Conservation (phyloP, 2,329 filamentous ascomycete genomes). For the Epichloe typhina region DNA sequence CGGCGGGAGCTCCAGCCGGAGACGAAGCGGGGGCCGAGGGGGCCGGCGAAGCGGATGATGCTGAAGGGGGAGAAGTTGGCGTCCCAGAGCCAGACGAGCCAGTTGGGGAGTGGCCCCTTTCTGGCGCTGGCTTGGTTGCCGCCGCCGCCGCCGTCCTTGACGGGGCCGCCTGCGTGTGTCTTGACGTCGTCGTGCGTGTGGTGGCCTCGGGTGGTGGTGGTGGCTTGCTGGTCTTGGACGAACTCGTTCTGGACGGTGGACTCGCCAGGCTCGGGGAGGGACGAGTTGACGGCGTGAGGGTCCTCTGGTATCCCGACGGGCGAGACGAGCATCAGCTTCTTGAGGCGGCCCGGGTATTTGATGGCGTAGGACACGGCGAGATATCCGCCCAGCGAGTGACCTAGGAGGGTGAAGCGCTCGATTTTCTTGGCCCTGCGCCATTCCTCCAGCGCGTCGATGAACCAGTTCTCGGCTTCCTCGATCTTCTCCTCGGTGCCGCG, state of each 20-base stretch:
- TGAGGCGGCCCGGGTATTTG: conserved; percentile 87
- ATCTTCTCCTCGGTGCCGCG: conserved; percentile 73
- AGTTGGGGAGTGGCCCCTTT: conserved; percentile 57
- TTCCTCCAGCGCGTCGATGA: conserved; percentile 90
- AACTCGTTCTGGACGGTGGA: conserved; percentile 69
- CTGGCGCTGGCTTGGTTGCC: conserved; percentile 22
- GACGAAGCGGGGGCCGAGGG: conserved; percentile 79
- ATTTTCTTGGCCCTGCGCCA: conserved; percentile 84
- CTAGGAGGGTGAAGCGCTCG: conserved; percentile 83
- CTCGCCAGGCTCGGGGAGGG: conserved; percentile 62
- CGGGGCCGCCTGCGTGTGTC: background rate
- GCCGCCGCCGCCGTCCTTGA: background rate
- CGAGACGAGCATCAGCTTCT: conserved; percentile 91
- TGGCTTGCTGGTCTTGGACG: conserved; percentile 53
- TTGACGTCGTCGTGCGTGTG: background rate
- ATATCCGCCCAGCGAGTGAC: conserved; percentile 89
- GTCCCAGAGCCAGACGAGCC: conserved; percentile 92
- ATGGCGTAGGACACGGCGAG: conserved; percentile 89
- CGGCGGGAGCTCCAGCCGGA: conserved; percentile 90
- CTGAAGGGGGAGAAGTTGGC: conserved; percentile 93
- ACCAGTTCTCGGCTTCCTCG: conserved; percentile 85
- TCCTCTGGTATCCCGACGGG: conserved; percentile 93
- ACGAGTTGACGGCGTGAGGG: conserved; percentile 71
- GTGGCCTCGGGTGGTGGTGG: conserved; percentile 18
- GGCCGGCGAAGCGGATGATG: conserved; percentile 75